Percentiles rank a stretch among this genome's conserved stretches.
Conservation (phyloP, 768 basidiomycete genomes). For the Crassisporium funariophilum region DNA sequence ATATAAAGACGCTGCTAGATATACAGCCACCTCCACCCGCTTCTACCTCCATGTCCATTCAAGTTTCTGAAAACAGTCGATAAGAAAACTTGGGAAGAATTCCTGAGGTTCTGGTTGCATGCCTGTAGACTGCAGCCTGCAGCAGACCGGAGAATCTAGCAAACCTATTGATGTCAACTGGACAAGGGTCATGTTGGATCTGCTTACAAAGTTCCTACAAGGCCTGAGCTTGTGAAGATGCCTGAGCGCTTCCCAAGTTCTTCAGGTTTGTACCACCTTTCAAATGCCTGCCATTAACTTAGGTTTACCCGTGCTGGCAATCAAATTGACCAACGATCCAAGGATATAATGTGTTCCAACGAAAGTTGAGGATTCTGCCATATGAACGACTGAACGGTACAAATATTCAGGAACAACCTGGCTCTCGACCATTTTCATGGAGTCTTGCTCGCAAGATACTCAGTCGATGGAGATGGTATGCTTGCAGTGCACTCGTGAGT, state of each 20-base stretch:
- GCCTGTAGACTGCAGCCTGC: slow-evolving; percentile 66
- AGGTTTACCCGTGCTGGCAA: too few species aligned
- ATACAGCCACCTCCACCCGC: slow-evolving; percentile 72
- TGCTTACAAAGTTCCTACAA: slow-evolving; percentile 60
- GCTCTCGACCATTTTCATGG: slow-evolving; percentile 48
- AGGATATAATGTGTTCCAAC: slow-evolving; percentile 3
- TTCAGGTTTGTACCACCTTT: slow-evolving; percentile 68
- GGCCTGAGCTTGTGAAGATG: slow-evolving; percentile 67
- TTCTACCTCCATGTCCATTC: slow-evolving; percentile 51
- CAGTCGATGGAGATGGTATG: slow-evolving; percentile 69
- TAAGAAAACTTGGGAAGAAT: slow-evolving; percentile 2
- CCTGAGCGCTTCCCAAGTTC: slow-evolving; percentile 75
- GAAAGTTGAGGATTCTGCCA: slow-evolving; percentile 58
- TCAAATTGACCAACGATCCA: too few species aligned
- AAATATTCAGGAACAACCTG: slow-evolving; percentile 35
- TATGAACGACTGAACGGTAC: slow-evolving; percentile 46
- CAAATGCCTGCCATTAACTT: too few species aligned
- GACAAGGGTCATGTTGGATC: background rate
- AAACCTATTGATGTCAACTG: background rate
- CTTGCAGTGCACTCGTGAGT: slow-evolving; percentile 60
- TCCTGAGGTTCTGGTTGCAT: background rate
- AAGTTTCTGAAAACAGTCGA: slow-evolving; percentile 43
- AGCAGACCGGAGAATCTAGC: slow-evolving; percentile 65
- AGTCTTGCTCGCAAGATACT: slow-evolving; percentile 49
- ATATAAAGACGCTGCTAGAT: slow-evolving; percentile 16